phyloP scores from a whole-genome alignment of 2,329 filamentous ascomycete species.

The Fusarium sp. region DNA sequence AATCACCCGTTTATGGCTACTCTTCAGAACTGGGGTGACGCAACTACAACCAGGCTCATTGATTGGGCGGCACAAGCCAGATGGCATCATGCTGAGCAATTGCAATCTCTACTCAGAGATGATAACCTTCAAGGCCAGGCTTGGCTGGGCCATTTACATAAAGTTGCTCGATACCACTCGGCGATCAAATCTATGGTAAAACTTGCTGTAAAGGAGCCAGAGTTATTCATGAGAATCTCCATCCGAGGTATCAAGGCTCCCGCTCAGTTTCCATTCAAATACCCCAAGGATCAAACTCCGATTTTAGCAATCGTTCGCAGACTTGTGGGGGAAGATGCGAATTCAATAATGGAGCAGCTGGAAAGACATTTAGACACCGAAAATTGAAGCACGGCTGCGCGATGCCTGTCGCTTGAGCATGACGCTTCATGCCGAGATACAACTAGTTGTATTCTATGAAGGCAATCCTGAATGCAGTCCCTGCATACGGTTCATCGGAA shows the following conservation, averaged over 20 bases:
- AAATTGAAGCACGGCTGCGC: constrained; percentile 31
- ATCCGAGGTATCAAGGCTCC: not conserved
- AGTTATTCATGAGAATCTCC: constrained; percentile 24
- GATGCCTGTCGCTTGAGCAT: constrained; percentile 38
- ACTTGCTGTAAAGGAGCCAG: constrained; percentile 42
- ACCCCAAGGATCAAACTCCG: not conserved
- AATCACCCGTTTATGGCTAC: not conserved
- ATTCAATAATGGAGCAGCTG: constrained; percentile 25
- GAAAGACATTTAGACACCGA: not conserved
- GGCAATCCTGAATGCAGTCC: constrained; percentile 39
- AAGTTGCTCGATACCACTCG: constrained; percentile 47
- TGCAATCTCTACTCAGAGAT: constrained; percentile 28
- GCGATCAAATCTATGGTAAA: constrained; percentile 49
- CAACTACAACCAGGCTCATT: constrained; percentile 1
- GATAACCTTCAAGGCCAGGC: constrained; percentile 2
- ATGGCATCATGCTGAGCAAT: constrained; percentile 42
- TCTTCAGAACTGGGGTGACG: not conserved
- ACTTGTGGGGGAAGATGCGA: not conserved
- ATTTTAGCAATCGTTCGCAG: not conserved
- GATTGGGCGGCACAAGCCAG: constrained; percentile 47
- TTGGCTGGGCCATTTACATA: constrained; percentile 41
- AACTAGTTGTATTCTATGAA: constrained; percentile 50
- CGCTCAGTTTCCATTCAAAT: not conserved
- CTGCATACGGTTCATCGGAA: constrained; percentile 47
- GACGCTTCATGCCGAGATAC: constrained; percentile 51